Percentiles rank a stretch among this genome's conserved stretches.
These are phyloP conservation scores for Lactarius deliciosus DNA, from an alignment of 768 basidiomycete genomes.

Conservation along the genomic window DNA sequence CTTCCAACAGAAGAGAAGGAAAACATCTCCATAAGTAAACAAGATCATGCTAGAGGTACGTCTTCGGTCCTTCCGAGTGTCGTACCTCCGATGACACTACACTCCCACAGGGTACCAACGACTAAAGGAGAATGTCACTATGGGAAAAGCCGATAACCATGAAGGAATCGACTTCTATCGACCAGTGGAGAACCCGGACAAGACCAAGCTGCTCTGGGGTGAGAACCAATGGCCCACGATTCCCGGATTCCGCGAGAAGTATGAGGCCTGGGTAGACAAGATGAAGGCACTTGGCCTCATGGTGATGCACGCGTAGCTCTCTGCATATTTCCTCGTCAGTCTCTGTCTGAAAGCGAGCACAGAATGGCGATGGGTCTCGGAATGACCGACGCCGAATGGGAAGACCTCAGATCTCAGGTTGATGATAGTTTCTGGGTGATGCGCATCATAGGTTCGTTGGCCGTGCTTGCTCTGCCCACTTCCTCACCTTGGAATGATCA, in stretches of 20 bases:
- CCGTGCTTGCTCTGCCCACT: conserved; percentile 6
- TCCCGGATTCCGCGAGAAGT: conserved; percentile 56
- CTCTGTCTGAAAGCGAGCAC: conserved; percentile 7
- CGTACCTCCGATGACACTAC: conserved; percentile 6
- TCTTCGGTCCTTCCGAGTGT: background rate
- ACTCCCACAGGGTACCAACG: conserved; percentile 65
- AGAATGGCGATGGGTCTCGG: conserved; percentile 85
- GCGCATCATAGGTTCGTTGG: conserved; percentile 67
- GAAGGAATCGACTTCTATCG: conserved; percentile 84
- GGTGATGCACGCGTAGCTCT: conserved; percentile 76
- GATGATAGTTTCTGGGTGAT: conserved; percentile 90
- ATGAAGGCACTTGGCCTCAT: conserved; percentile 82
- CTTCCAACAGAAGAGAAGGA: conserved; percentile 63
- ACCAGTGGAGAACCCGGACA: conserved; percentile 69
- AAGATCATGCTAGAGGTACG: conserved; percentile 78
- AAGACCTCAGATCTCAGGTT: conserved; percentile 62
- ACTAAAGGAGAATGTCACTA: conserved; percentile 83
- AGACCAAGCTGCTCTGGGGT: conserved; percentile 71
- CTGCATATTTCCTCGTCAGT: background rate
- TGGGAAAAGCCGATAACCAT: conserved; percentile 80
- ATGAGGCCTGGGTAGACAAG: conserved; percentile 76
- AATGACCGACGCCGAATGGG: conserved; percentile 69
- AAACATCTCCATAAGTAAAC: conserved; percentile 58
- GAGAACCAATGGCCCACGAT: conserved; percentile 85
- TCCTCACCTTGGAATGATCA: conserved; percentile 32